Conservation (phyloP, 495 filamentous ascomycete species). For the Xeromyces bisporus region DNA sequence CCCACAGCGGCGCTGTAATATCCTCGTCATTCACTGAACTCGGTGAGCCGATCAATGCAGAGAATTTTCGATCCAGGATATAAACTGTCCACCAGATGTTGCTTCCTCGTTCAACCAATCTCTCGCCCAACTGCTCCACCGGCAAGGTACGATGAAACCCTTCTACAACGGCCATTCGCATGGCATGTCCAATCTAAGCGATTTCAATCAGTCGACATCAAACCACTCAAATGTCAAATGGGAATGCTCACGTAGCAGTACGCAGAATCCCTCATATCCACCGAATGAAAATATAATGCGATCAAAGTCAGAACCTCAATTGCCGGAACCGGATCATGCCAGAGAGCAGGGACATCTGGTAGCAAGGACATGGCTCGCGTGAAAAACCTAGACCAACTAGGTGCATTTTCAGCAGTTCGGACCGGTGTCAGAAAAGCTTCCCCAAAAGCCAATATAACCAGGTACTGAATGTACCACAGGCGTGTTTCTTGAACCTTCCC, state of each 20-base stretch:
- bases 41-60: conserved; percentile 14
- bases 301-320: conserved; percentile 15
- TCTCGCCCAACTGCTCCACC: conserved; percentile 11
- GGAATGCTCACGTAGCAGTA: conserved; percentile 13
- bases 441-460: conserved; percentile 18
- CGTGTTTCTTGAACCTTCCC: conserved; percentile 9
- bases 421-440: conserved; percentile 15
- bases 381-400: conserved; percentile 12
- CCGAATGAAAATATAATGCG: conserved; percentile 16
- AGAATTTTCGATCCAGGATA: conserved; percentile 15
- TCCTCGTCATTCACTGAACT: conserved; percentile 14
- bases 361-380: conserved; percentile 17
- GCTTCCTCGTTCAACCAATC: conserved; percentile 10
- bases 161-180: conserved; percentile 17
- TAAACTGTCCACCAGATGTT: conserved; percentile 21
- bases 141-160: conserved; percentile 15
- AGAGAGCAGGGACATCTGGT: conserved; percentile 15
- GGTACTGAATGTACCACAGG: conserved; percentile 19
- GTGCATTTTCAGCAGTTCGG: conserved; percentile 4
- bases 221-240: too few species aligned
- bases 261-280: conserved; percentile 16
- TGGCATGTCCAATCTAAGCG: conserved; percentile 15
- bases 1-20: conserved; percentile 11
- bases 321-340: conserved; percentile 13
- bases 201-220: neutral